Base-by-base conservation (phyloP, 192 early-diverging fungal species). In the Dissophora ornata region DNA sequence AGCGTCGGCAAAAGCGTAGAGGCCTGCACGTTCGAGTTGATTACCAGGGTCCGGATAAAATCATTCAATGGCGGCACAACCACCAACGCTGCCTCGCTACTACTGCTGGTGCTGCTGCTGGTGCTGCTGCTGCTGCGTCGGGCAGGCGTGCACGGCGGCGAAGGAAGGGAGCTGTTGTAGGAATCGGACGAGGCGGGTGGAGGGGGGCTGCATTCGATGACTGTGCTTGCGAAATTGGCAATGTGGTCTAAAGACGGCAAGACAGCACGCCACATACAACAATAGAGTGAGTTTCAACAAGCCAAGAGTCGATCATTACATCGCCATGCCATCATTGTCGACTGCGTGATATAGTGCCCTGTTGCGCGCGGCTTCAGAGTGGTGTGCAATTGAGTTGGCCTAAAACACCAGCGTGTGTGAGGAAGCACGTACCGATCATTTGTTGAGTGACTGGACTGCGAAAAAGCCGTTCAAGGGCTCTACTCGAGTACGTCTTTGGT, bases 1-100 rank as follows among this genome's bases (percentile, higher is more conserved):
- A 93, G 67, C 2, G 89, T 88, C 19, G 85, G 84, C n/a, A 93
- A 77, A 9, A 93, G 74, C 8, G 91, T 92, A 5, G 89, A 91
- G 4, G 89, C 81, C 55, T 89, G 84, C n/a, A 92, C 88, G 40
- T 87, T 87, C 28, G 92, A 92, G 38, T 86, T 78, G 48, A 83
- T 69, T n/a, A 92, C 87, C 6, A 93, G 65, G 21, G 83, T 80
- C 0, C 83, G 79, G 53, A 93, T 89, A 69, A 93, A 93, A 15
- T 79, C 64, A 44, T 82, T 69, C 36, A 93, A 67, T 0, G 88
- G 81, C 16, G 92, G 92, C 7, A 93, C 71, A 46, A 49, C 32
- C 6, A 60, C 71, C 22, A 30, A 22, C 12, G 50, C 19, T 2
- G 71, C 22, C 12, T 66, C 71, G 40, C 24, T 57, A 18, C 40